Conservation (phyloP, 352 stramenopile species). For the Pythium brachiatum region DNA sequence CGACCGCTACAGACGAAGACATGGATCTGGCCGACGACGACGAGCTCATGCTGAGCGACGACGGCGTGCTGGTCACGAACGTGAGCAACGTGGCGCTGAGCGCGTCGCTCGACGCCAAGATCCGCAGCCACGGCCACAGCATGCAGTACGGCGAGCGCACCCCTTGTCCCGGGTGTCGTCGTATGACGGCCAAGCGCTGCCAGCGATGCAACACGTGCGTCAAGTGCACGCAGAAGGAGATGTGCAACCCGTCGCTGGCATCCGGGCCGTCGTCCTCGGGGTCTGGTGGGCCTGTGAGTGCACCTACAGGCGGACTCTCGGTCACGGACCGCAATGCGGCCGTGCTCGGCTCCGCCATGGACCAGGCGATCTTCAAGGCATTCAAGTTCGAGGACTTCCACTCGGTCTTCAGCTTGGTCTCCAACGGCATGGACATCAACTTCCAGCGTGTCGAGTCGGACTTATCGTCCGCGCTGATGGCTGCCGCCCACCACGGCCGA, state of each 20-base stretch:
- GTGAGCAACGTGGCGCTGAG: slow-evolving; percentile 62
- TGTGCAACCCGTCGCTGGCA: slow-evolving; percentile 32
- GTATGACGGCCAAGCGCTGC: slow-evolving; percentile 78
- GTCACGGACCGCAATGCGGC: slow-evolving; percentile 73
- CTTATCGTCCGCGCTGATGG: slow-evolving; percentile 71
- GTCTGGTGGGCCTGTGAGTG: background rate
- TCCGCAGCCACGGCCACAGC: slow-evolving; percentile 56
- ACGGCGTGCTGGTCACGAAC: slow-evolving; percentile 65
- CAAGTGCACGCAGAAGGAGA: slow-evolving; percentile 74
- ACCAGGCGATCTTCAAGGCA: slow-evolving; percentile 77
- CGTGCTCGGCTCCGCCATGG: slow-evolving; percentile 80
- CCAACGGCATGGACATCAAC: slow-evolving; percentile 86
- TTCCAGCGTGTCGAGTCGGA: slow-evolving; percentile 82
- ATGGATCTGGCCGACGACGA: slow-evolving; percentile 69
- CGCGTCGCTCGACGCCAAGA: slow-evolving; percentile 73
- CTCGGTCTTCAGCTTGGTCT: slow-evolving; percentile 73
- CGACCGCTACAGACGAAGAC: slow-evolving; percentile 46
- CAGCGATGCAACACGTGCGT: slow-evolving; percentile 59
- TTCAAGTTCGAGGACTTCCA: slow-evolving; percentile 80
- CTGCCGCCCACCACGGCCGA: slow-evolving; percentile 72
- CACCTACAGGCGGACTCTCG: slow-evolving; percentile 34
- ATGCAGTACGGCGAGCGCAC: slow-evolving; percentile 74
- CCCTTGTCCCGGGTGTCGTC: slow-evolving; percentile 61
- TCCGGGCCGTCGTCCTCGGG: background rate
- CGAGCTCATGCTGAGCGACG: slow-evolving; percentile 49